These are phyloP conservation scores for Apiotrichum brassicae DNA, from an alignment of 1,284 basidiomycete genomes.

Conservation along the genomic window DNA sequence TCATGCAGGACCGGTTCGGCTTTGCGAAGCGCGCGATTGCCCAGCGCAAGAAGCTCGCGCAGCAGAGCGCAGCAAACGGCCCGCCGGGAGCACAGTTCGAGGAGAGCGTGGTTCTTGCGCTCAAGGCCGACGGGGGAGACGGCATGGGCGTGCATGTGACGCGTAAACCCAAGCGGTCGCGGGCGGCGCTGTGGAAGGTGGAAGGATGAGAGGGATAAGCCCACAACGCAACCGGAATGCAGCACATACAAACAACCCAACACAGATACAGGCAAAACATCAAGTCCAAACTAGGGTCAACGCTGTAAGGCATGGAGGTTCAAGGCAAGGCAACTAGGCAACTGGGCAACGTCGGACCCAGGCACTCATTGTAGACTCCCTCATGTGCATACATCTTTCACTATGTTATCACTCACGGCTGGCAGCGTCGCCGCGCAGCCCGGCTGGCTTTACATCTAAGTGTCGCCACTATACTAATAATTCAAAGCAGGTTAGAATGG, in stretches of 20 bases:
- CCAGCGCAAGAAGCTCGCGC: conserved; percentile 60
- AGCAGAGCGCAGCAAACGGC: conserved; percentile 47
- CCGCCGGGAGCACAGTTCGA: conserved; percentile 51
- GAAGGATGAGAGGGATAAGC: conserved; percentile 57
- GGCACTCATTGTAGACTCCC: not conserved
- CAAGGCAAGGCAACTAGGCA: no score
- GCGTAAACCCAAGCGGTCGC: conserved; percentile 62
- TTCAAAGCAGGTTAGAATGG: no score
- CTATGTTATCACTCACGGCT: not conserved
- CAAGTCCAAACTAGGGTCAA: no score
- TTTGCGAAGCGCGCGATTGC: conserved; percentile 84
- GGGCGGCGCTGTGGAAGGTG: conserved; percentile 77
- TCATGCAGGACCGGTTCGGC: conserved; percentile 76
- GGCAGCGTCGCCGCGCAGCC: not conserved
- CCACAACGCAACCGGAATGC: no score
- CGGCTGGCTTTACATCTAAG: not conserved
- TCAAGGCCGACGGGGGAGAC: conserved; percentile 57
- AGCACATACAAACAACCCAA: no score
- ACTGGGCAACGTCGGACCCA: no score
- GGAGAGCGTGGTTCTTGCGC: conserved; percentile 78
- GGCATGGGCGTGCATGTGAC: conserved; percentile 76
- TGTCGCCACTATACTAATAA: not conserved
- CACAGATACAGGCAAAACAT: no score
- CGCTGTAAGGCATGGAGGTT: no score
- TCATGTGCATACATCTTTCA: conserved; percentile 1